Evolutionary conservation across 225 moss, liverwort and hornwort genomes (phyloP).

Genomic region (Bryum argenteum): DNA sequence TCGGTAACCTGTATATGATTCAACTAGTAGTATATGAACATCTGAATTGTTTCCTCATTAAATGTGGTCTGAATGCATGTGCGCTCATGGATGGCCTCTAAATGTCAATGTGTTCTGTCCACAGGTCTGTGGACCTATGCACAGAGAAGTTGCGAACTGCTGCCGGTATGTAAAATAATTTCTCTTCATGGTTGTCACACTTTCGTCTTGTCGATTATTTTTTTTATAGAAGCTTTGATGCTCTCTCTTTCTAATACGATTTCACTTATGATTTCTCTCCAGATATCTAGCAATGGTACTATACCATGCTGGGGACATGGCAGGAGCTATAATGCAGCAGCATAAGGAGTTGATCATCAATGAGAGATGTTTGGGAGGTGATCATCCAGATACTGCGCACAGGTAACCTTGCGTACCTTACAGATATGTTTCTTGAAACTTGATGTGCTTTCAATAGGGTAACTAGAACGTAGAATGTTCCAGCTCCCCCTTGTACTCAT

Average conservation of each 20-base stretch:
- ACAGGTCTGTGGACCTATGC: constrained; percentile 89
- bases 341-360: constrained; percentile 90
- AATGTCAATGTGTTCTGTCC: not conserved
- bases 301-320: constrained; percentile 90
- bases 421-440: not conserved
- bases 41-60: not conserved
- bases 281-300: constrained; percentile 93
- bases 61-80: not conserved
- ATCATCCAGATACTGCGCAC: constrained; percentile 92
- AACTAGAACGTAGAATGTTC: not conserved
- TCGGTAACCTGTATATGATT: not conserved
- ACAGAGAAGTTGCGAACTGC: constrained; percentile 84
- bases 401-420: constrained; percentile 38
- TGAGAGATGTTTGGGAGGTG: constrained; percentile 79
- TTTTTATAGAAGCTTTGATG: not conserved
- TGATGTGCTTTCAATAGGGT: not conserved
- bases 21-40: not conserved
- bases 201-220: not conserved
- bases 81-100: not conserved
- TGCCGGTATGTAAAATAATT: constrained; percentile 51
- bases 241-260: not conserved
- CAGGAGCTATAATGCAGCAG: constrained; percentile 92
- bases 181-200: not conserved
- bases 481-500: not conserved
- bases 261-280: not conserved